phyloP scores from a whole-genome alignment of 2,329 filamentous ascomycete species.

The Fulvia fulva region DNA sequence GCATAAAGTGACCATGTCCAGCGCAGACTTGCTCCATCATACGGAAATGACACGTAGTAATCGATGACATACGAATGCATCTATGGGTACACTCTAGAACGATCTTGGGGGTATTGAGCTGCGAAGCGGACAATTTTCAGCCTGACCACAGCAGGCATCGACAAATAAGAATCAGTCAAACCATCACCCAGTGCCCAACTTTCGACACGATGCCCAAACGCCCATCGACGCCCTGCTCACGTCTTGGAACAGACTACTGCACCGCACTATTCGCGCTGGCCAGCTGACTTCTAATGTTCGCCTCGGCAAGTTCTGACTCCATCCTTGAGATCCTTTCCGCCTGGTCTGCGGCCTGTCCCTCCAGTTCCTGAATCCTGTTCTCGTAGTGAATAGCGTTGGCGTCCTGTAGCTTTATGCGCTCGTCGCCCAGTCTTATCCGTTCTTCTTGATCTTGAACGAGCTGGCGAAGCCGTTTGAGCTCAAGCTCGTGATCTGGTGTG shows the following conservation, averaged over 20 bases:
- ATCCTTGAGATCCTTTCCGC: neutral
- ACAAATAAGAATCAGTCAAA: neutral
- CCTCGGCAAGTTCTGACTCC: neutral
- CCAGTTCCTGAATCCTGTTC: neutral
- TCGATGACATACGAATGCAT: neutral
- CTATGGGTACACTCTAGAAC: conserved; percentile 1
- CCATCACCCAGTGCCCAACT: neutral
- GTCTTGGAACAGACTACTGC: neutral
- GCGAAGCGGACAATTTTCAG: conserved; percentile 3
- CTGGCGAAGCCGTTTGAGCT: conserved; percentile 40
- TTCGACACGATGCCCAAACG: neutral
- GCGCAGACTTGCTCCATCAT: neutral
- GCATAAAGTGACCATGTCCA: neutral
- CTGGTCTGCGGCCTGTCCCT: neutral
- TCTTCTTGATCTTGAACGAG: conserved; percentile 42
- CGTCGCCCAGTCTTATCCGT: conserved; percentile 26
- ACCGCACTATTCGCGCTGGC: neutral
- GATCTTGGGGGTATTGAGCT: conserved; percentile 9
- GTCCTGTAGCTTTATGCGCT: neutral
- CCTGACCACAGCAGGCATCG: neutral
- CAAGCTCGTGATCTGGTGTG: conserved; percentile 32
- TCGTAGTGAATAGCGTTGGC: neutral
- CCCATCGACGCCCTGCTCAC: neutral
- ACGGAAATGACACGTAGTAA: neutral
- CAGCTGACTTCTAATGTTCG: neutral